Conservation (phyloP, 768 basidiomycete genomes). For the Coprinellus micaceus region DNA sequence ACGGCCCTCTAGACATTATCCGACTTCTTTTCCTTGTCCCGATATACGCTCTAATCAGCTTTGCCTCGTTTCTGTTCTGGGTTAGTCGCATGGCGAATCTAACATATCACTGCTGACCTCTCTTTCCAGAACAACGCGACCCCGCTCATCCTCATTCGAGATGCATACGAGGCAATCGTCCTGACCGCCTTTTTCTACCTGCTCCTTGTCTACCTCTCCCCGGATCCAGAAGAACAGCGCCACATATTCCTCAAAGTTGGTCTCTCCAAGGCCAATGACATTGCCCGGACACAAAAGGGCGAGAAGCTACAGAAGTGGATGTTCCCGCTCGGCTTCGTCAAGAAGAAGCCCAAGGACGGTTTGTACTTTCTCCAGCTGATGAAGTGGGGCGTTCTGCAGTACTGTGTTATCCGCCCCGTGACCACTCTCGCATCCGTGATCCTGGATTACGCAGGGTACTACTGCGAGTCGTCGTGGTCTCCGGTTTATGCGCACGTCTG, state of each 20-base stretch:
- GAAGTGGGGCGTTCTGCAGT: constrained; percentile 77
- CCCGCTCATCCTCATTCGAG: constrained; percentile 63
- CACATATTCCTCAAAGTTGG: constrained; percentile 55
- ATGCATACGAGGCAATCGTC: constrained; percentile 74
- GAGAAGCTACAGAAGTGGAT: constrained; percentile 57
- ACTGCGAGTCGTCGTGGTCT: constrained; percentile 70
- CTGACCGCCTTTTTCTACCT: constrained; percentile 79
- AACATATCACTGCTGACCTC: constrained; percentile 5
- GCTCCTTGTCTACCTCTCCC: constrained; percentile 66
- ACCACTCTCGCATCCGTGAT: constrained; percentile 62
- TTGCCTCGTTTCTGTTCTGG: constrained; percentile 71
- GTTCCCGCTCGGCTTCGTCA: constrained; percentile 62
- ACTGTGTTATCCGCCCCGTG: constrained; percentile 62
- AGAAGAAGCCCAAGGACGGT: constrained; percentile 64
- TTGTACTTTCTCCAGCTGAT: constrained; percentile 67
- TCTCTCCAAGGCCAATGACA: constrained; percentile 54
- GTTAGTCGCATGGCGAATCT: constrained; percentile 28
- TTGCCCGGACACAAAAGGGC: constrained; percentile 37
- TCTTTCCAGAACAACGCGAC: constrained; percentile 56
- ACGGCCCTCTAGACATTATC: constrained; percentile 50
- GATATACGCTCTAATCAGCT: constrained; percentile 64
- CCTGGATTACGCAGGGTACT: constrained; percentile 60
- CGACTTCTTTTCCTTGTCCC: constrained; percentile 78
- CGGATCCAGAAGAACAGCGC: constrained; percentile 57
- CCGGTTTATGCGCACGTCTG: constrained; percentile 68